A percentile compares a stretch with the other conserved stretches of the same genome.
phyloP scores from a whole-genome alignment of 345 rosid genomes.

The Melaleuca quinquenervia region DNA sequence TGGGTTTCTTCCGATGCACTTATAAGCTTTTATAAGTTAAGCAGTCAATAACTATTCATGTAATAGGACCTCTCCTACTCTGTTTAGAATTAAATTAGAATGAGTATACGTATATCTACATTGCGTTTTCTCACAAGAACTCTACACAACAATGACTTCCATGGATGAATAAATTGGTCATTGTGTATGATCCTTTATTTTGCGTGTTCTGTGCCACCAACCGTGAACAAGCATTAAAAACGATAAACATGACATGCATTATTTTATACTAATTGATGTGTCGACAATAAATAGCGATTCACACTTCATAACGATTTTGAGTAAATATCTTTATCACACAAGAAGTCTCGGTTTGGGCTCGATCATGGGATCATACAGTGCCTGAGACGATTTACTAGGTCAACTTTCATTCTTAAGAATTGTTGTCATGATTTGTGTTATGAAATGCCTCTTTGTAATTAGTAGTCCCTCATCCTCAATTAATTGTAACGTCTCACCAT shows the following conservation, averaged over 20 bases:
- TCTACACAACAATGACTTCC: neutral
- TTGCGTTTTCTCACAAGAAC: neutral
- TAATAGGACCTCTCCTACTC: neutral
- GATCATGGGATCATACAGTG: rapidly evolving
- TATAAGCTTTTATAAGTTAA: neutral
- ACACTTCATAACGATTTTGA: neutral
- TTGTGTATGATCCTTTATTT: too few relatives aligned
- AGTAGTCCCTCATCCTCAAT: neutral
- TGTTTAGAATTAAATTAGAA: neutral
- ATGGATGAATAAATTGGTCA: too few relatives aligned
- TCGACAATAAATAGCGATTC: neutral
- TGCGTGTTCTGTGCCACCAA: too few relatives aligned
- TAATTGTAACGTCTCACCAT: neutral
- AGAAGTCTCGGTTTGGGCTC: rapidly evolving
- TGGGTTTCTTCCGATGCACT: neutral
- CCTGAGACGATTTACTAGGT: rapidly evolving
- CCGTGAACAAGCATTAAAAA: too few relatives aligned
- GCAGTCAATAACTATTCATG: neutral
- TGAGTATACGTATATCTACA: rapidly evolving
- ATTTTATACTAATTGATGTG: rapidly evolving
- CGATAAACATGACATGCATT: neutral
- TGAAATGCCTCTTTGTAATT: neutral
- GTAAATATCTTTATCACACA: neutral
- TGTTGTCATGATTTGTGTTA: rapidly evolving
- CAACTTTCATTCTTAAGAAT: neutral